These are phyloP conservation scores for Cryptosporidium baileyi DNA, from an alignment of 169 alveolate species.

Conservation along the genomic window DNA sequence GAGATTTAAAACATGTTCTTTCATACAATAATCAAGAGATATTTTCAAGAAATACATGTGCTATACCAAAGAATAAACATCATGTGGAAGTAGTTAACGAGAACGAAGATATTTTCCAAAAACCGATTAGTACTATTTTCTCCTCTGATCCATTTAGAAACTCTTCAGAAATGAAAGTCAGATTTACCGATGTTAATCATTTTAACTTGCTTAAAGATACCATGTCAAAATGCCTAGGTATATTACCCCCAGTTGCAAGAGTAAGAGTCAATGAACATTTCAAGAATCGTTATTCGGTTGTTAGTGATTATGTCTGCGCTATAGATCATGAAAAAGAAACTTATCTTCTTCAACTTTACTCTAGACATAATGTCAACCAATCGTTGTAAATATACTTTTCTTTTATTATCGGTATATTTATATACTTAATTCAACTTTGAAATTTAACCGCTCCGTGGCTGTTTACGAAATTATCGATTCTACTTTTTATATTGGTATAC, in stretches of 20 bases:
- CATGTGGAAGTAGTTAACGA: slow-evolving; percentile 26
- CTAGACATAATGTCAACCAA: neutral
- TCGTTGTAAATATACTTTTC: neutral
- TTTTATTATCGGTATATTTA: neutral
- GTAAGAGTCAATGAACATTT: slow-evolving; percentile 45
- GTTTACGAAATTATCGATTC: too few relatives aligned
- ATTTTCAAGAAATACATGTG: slow-evolving; percentile 8
- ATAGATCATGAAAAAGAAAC: neutral
- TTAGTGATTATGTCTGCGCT: slow-evolving; percentile 47
- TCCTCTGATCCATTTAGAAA: neutral
- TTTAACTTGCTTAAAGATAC: slow-evolving; percentile 3
- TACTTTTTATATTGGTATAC: too few relatives aligned
- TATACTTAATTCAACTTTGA: too few relatives aligned
- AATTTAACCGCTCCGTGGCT: too few relatives aligned
- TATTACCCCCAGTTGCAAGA: slow-evolving; percentile 40
- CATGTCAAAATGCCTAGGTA: slow-evolving; percentile 56
- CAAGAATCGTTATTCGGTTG: neutral
- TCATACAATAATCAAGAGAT: neutral
- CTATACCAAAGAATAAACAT: slow-evolving; percentile 5
- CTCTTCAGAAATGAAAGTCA: neutral
- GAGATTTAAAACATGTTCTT: slow-evolving; percentile 25
- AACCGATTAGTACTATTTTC: neutral
- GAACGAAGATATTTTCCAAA: neutral
- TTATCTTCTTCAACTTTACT: slow-evolving; percentile 25
- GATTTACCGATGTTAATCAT: slow-evolving; percentile 23